Base-by-base conservation (phyloP, 2,329 filamentous ascomycete species). In the Colletotrichum cordylinicola region DNA sequence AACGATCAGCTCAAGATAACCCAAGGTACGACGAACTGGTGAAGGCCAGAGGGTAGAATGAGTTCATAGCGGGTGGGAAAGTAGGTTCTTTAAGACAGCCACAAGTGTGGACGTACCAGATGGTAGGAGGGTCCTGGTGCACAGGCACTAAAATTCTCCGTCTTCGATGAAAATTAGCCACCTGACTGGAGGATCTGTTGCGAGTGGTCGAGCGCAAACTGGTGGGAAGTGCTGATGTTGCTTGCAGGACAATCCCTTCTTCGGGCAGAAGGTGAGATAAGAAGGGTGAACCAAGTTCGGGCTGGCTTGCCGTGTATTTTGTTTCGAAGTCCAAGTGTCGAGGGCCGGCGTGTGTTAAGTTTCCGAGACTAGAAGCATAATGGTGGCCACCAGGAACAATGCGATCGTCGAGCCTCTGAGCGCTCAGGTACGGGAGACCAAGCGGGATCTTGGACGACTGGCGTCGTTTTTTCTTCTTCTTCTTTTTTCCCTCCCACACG, bases 301-400 rank as follows among this genome's bases (percentile, higher is more conserved):
- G 75, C 77, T 78, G 78, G 79, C 75, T 81, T 77, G 81, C 74
- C 78, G 77, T 79, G 78, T 77, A 78, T 80, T 79, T 78, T 78
- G 81, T 82, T 83, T 83, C 82, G 81, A 82, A 79, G 80, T 82
- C 79, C 78, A 80, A 80, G 79, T 79, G 80, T 80, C 72, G 74
- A 78, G 79, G 77, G 78, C 78, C 78, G 80, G 79, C 79, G 79
- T 81, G 80, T 80, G 76, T 82, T 82, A 81, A 78, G 82, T 81
- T 82, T 82, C 80, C 80, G 80, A 80, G 79, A 79, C 80, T 78
- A 80, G 79, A 79, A 79, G 79, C 80, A 81, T 78, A 80, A 78
- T 80, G 77, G 79, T 77, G 78, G 74, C 78, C 72, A 78, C 72
- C 75, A 78, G 73, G 67, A 77, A 73, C 77, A 77, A 78, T 78